These are phyloP conservation scores for Ustilago xerochloae DNA, from an alignment of 1,284 basidiomycete species.

Conservation along the genomic window DNA sequence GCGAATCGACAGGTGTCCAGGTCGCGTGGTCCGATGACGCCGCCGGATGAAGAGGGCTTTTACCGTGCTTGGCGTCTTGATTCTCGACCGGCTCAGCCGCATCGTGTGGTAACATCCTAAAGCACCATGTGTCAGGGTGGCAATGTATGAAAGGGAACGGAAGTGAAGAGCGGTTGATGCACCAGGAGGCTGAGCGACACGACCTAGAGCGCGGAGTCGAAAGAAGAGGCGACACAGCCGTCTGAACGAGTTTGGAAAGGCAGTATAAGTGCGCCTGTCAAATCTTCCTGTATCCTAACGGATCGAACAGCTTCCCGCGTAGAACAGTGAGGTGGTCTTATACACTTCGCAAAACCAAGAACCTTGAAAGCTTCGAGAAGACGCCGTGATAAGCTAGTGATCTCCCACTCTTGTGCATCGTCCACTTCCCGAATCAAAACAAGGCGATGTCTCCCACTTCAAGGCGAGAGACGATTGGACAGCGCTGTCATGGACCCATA, in stretches of 20 bases:
- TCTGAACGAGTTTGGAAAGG: too few relatives aligned
- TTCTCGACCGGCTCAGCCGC: not conserved
- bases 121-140: not conserved
- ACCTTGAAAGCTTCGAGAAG: not conserved
- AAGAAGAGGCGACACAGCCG: too few relatives aligned
- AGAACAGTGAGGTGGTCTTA: not conserved
- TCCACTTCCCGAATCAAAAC: not conserved
- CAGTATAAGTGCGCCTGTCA: too few relatives aligned
- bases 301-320: not conserved
- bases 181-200: too few relatives aligned
- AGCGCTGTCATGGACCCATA: not conserved
- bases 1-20: conserved; percentile 1
- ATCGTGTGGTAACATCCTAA: not conserved
- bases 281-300: too few relatives aligned
- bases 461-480: not conserved
- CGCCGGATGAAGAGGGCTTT: not conserved
- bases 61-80: not conserved
- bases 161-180: not conserved
- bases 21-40: not conserved
- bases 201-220: too few relatives aligned
- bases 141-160: not conserved
- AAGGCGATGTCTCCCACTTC: not conserved
- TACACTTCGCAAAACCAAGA: not conserved
- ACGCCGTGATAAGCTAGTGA: not conserved
- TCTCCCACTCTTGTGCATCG: not conserved